Evolutionary conservation across 805 yeast species (phyloP).

Genomic region (Metschnikowia vanudenii): DNA sequence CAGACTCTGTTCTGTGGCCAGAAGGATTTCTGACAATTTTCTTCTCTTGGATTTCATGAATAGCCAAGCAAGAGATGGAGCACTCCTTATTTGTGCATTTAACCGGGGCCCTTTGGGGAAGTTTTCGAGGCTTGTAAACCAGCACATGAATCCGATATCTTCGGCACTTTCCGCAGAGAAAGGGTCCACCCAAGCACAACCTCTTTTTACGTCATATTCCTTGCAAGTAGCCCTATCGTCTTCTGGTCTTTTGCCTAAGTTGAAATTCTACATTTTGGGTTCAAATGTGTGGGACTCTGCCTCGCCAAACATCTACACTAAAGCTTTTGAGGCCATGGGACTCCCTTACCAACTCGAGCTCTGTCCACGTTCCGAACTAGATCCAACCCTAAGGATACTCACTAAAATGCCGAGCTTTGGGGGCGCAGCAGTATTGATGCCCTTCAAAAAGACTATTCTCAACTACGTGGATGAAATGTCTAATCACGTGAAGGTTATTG

Average conservation of each 20-base stretch:
- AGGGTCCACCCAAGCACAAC: no score
- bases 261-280: slow-evolving; percentile 18
- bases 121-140: background rate
- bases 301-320: slow-evolving; percentile 16
- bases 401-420: background rate
- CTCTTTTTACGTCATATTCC: background rate
- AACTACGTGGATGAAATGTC: background rate
- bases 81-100: background rate
- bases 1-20: background rate
- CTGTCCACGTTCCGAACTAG: slow-evolving; percentile 12
- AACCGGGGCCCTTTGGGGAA: background rate
- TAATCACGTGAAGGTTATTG: background rate
- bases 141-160: background rate
- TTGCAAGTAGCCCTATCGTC: background rate
- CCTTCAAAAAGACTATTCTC: background rate
- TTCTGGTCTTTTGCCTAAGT: slow-evolving; percentile 12
- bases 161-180: background rate
- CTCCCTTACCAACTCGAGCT: slow-evolving; percentile 13
- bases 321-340: slow-evolving; percentile 16
- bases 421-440: background rate
- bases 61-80: background rate
- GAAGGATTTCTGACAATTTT: background rate
- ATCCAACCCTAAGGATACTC: background rate
- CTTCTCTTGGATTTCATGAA: background rate
- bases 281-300: slow-evolving; percentile 10